Evolutionary conservation across 164 flowering plant genomes (phyloP), one percentile per base, ranked within the genome.

Genomic region (Protea cynaroides): DNA sequence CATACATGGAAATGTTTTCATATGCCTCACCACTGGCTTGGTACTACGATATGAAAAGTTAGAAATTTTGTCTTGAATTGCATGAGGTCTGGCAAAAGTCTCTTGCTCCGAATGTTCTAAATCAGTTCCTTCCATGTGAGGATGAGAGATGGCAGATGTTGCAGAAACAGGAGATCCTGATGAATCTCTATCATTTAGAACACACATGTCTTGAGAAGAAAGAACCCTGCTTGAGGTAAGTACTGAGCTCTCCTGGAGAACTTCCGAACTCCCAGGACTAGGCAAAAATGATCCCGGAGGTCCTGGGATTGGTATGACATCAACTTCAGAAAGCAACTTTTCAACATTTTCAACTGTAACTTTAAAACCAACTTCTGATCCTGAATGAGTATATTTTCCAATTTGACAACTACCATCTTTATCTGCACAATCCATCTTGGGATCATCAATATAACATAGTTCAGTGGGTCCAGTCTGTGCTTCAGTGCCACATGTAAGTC

Each of bases 211-310:
- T 59, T 74, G 83, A 66, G 77, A 70, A 59, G 83, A 78, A 40
- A 65, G 83, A 44, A 76, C 65, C 56, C 72, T 72, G 70, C 84
- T 79, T 9, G 81, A 75, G 25, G 81, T 81, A 49, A 83, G 46
- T 4, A 90, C 87, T 36, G 88, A 87, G 69, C 68, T 81, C 58
- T 87, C 96, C 56, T 71, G 88, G 57, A 75, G 77, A 62, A 75
- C 86, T 59, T 84, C 88, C 6, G 84, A 84, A 36, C 72, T 85
- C 56, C 87, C 70, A 29, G 86, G 85, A 71, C 90, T 85, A 3
- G 87, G 92, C 65, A 86, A 68, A 69, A 81, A 84, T 65, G 87
- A 85, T 23, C 89, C 94, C 0, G 93, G 91, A 12, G 96, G 86
- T 25, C 87, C 93, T 43, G 88, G 93, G 72, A 85, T 87, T 64